Conservation (phyloP, 345 rosid genomes). For the Boechera retrofracta region DNA sequence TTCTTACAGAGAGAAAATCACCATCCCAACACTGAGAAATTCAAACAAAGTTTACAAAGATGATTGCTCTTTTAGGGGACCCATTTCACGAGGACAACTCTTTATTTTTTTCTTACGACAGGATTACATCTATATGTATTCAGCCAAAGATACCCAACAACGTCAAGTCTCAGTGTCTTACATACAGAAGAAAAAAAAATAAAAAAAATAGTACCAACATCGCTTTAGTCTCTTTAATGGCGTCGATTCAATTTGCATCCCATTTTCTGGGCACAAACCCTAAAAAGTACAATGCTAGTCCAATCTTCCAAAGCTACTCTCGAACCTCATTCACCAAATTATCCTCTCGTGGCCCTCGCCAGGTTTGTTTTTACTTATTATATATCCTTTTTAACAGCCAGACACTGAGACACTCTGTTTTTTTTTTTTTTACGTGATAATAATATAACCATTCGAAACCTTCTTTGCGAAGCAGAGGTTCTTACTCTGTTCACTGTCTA, state of each 20-base stretch:
- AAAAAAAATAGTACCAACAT: neutral
- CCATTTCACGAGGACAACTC: neutral
- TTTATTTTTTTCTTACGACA: neutral
- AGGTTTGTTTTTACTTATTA: constrained; percentile 33
- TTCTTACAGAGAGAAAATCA: neutral
- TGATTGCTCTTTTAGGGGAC: neutral
- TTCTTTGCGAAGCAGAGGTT: constrained; percentile 43
- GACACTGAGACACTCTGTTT: neutral
- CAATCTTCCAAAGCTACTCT: constrained; percentile 22
- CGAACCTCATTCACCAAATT: constrained; percentile 27
- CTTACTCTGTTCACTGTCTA: constrained; percentile 52
- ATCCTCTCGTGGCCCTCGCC: constrained; percentile 27
- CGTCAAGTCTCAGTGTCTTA: neutral
- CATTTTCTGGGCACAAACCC: constrained; percentile 29
- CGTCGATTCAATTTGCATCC: constrained; percentile 30
- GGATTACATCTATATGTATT: constrained; percentile 1
- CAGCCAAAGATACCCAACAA: neutral
- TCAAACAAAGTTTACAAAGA: neutral
- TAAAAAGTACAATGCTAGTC: constrained; percentile 2
- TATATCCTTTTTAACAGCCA: neutral
- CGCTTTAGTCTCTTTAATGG: constrained; percentile 20
- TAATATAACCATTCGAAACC: neutral
- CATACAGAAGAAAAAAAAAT: neutral
- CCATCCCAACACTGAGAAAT: neutral
- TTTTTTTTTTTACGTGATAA: neutral